Conservation (phyloP, 805 yeast genomes). For the Danielia oregonensis region DNA sequence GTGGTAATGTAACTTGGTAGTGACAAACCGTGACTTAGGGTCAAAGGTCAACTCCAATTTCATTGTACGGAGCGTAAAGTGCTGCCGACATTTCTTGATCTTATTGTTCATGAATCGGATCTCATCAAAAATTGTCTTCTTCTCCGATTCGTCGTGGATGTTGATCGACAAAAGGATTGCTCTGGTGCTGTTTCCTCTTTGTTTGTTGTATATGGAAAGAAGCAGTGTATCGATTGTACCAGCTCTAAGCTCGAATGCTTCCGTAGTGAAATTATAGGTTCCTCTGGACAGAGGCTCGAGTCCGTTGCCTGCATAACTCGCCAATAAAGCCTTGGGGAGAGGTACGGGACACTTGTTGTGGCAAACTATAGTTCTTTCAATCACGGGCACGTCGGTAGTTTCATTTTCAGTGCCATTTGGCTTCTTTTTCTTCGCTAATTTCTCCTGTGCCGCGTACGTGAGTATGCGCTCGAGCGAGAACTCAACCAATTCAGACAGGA, state of each 20-base stretch:
- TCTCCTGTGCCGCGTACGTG: constrained; percentile 4
- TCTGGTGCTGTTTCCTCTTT: constrained; percentile 6
- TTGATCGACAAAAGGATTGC: constrained; percentile 12
- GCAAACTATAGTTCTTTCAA: constrained; percentile 4
- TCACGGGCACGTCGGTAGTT: constrained; percentile 3
- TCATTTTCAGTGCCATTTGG: background rate
- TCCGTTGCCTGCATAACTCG: constrained; percentile 6
- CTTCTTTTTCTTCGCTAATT: too few relatives aligned
- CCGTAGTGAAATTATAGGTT: constrained; percentile 3
- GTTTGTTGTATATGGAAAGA: constrained; percentile 6
- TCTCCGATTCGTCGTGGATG: constrained; percentile 3
- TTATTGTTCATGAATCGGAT: constrained; percentile 10
- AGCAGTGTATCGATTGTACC: constrained; percentile 6
- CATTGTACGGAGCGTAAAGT: constrained; percentile 7
- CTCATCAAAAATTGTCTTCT: constrained; percentile 8
- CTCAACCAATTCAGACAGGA: constrained; percentile 10
- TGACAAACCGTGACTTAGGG: constrained; percentile 4
- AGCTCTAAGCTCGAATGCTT: constrained; percentile 10
- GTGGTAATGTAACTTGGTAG: constrained; percentile 4
- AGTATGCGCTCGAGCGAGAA: constrained; percentile 15
- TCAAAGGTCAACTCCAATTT: constrained; percentile 5
- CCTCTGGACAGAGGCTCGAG: background rate
- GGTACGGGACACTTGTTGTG: constrained; percentile 6
- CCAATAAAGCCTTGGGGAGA: constrained; percentile 1
- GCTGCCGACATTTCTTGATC: constrained; percentile 11